Evolutionary conservation across 306 rosid species (phyloP).

Genomic region (Prunus mira): DNA sequence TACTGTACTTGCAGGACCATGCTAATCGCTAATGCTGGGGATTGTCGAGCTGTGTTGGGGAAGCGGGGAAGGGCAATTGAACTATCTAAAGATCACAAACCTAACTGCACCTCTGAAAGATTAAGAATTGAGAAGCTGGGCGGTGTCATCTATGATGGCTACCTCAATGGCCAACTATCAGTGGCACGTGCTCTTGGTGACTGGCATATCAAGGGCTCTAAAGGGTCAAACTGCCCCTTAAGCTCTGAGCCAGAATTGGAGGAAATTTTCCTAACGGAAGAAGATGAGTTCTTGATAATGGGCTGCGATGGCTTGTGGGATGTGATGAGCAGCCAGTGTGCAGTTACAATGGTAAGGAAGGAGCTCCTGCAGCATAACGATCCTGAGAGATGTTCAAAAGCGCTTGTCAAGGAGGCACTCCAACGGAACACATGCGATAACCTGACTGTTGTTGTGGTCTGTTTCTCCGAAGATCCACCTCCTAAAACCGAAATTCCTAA

Average conservation of each 20-base stretch:
- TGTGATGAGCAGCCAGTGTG: constrained; percentile 81
- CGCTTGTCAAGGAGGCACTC: constrained; percentile 61
- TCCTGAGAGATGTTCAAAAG: constrained; percentile 44
- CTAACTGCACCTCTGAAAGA: constrained; percentile 64
- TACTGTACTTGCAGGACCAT: constrained; percentile 35
- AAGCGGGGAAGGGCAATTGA: constrained; percentile 63
- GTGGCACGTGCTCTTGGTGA: constrained; percentile 74
- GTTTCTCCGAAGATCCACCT: constrained; percentile 64
- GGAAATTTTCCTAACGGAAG: constrained; percentile 47
- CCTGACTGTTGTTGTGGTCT: constrained; percentile 57
- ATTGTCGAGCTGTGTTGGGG: constrained; percentile 68
- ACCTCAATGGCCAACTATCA: constrained; percentile 67
- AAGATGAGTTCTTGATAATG: constrained; percentile 64
- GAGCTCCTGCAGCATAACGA: constrained; percentile 63
- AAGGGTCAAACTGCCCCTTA: constrained; percentile 58
- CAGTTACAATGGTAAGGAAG: constrained; percentile 68
- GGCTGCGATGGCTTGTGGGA: constrained; percentile 82
- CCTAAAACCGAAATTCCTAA: constrained; percentile 53
- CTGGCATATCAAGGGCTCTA: constrained; percentile 69
- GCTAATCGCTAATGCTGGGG: constrained; percentile 64
- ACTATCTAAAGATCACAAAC: constrained; percentile 71
- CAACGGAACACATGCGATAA: constrained; percentile 65
- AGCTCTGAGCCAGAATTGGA: constrained; percentile 63
- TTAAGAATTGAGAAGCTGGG: constrained; percentile 71
- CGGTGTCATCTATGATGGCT: constrained; percentile 67